Evolutionary conservation across 2,329 filamentous ascomycete species (phyloP).

Genomic region (Botryosphaeria dothidea): DNA sequence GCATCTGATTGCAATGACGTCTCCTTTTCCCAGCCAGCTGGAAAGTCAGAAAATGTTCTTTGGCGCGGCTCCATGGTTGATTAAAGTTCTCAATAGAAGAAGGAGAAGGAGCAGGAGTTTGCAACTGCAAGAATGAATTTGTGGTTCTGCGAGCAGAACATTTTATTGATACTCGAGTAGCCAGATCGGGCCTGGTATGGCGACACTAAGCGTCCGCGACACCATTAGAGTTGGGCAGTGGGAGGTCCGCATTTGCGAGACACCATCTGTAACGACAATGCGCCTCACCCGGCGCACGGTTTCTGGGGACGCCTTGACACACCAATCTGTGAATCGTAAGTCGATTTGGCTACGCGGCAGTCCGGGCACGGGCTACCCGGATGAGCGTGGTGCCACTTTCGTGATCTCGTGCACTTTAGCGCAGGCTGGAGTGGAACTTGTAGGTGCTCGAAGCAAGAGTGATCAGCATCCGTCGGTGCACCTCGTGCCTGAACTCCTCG

Average conservation of each 20-base stretch:
- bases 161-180: neutral
- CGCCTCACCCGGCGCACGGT: neutral
- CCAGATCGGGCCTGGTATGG: neutral
- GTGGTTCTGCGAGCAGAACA: neutral
- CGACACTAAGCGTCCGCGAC: neutral
- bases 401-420: neutral
- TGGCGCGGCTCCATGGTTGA: neutral
- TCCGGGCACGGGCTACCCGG: neutral
- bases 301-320: neutral
- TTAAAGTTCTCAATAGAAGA: neutral
- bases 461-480: neutral
- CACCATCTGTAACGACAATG: neutral
- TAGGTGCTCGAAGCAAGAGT: neutral
- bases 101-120: neutral
- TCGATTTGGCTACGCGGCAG: neutral
- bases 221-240: neutral
- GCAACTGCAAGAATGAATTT: neutral
- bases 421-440: neutral
- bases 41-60: neutral
- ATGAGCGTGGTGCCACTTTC: neutral
- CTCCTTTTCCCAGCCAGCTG: neutral
- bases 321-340: neutral
- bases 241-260: neutral
- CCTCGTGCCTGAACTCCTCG: neutral
- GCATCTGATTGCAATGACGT: neutral